Evolutionary conservation across 768 basidiomycete genomes (phyloP).

Genomic region (Psilocybe azurescens): DNA sequence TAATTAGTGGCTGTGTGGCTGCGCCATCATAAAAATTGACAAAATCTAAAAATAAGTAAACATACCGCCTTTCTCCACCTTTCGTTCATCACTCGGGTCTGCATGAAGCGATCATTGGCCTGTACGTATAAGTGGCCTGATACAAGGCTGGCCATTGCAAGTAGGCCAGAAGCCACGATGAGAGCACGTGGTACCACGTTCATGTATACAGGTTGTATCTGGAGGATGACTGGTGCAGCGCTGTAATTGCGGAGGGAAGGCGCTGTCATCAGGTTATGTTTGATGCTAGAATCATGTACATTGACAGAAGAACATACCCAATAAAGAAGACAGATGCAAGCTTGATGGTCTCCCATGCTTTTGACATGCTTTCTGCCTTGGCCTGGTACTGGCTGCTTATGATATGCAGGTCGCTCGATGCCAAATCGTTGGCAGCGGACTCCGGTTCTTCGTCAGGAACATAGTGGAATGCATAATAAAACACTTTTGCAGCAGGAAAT

Average conservation of each 20-base stretch:
- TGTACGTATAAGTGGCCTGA: conserved; percentile 5
- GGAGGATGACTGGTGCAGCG: conserved; percentile 6
- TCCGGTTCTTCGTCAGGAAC: background rate
- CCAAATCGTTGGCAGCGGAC: background rate
- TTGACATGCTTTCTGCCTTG: conserved; percentile 1
- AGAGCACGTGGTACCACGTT: background rate
- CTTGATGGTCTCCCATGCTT: conserved; percentile 2
- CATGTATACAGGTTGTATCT: conserved; percentile 10
- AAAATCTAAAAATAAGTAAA: background rate
- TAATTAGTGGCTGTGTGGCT: background rate
- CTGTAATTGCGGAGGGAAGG: background rate
- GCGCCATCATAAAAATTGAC: background rate
- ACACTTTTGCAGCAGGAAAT: background rate
- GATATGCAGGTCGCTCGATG: background rate
- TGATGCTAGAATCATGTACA: background rate
- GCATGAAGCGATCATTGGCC: background rate
- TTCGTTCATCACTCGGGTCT: background rate
- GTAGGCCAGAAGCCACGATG: conserved; percentile 5
- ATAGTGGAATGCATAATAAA: background rate
- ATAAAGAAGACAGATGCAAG: background rate
- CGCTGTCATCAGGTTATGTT: background rate
- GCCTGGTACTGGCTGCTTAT: background rate
- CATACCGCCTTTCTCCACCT: conserved; percentile 10
- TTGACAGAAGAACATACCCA: background rate
- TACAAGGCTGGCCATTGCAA: conserved; percentile 1